Percentiles rank a stretch among this genome's conserved stretches.
phyloP scores from a whole-genome alignment of 768 basidiomycete species.

The Calocybe indica region DNA sequence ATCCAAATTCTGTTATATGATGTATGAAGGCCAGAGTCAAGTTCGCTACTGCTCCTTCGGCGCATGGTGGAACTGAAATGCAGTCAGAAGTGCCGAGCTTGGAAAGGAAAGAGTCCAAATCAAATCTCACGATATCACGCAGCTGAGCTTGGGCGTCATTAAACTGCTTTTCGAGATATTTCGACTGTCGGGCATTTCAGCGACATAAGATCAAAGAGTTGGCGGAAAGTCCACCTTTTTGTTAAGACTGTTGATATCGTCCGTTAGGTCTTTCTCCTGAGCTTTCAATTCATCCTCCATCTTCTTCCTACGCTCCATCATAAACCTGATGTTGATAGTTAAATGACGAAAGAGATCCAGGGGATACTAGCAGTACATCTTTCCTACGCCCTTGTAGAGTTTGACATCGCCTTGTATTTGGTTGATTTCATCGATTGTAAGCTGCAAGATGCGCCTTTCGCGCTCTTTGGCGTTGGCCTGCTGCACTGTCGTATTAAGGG shows the following conservation, averaged over 20 bases:
- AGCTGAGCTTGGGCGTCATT: slow-evolving; percentile 85
- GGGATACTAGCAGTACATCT: slow-evolving; percentile 57
- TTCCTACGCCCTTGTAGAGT: slow-evolving; percentile 92
- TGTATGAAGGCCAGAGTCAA: too few relatives aligned
- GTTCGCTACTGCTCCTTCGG: slow-evolving; percentile 29
- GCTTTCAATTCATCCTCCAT: slow-evolving; percentile 72
- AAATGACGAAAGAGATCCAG: neutral
- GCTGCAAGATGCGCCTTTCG: slow-evolving; percentile 82
- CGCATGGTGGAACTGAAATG: slow-evolving; percentile 50
- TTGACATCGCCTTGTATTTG: slow-evolving; percentile 68
- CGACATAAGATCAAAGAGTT: neutral
- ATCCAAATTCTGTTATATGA: too few relatives aligned
- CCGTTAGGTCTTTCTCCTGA: slow-evolving; percentile 78
- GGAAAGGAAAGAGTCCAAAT: neutral
- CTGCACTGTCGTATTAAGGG: slow-evolving; percentile 66
- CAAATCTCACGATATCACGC: slow-evolving; percentile 67
- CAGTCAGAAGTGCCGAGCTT: neutral
- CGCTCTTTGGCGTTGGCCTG: slow-evolving; percentile 80
- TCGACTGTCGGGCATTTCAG: slow-evolving; percentile 42
- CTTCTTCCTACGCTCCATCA: slow-evolving; percentile 73
- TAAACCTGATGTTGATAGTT: slow-evolving; percentile 56
- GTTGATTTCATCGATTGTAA: slow-evolving; percentile 81
- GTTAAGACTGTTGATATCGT: slow-evolving; percentile 73
- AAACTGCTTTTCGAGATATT: slow-evolving; percentile 92
- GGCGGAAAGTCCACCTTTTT: slow-evolving; percentile 63